A percentile compares a stretch with the other conserved stretches of the same genome.
These are phyloP conservation scores for Ustilago nuda DNA, from an alignment of 1,284 basidiomycete species.

Conservation along the genomic window DNA sequence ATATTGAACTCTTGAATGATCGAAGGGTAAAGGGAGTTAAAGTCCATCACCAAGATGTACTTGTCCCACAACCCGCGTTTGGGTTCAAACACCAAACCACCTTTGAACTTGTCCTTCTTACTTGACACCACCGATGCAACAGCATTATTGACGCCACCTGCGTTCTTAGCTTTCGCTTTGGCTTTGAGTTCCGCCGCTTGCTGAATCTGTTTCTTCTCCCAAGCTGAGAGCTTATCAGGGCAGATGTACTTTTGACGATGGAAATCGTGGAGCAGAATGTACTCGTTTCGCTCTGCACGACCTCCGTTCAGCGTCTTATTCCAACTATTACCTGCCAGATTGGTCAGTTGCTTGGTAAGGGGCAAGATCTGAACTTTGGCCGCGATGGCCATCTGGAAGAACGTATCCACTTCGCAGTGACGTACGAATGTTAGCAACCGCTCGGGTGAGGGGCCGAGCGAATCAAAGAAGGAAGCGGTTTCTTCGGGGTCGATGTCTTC, in stretches of 20 bases:
- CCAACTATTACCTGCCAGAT: slow-evolving; percentile 98
- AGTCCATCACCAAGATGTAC: slow-evolving; percentile 98
- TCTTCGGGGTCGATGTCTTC: slow-evolving; percentile 89
- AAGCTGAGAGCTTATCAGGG: slow-evolving; percentile 91
- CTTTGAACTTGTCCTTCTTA: slow-evolving; percentile 92
- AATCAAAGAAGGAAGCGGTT: slow-evolving; percentile 88
- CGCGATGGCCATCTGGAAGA: slow-evolving; percentile 94
- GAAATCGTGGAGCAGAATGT: slow-evolving; percentile 98
- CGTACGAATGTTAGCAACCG: slow-evolving; percentile 86
- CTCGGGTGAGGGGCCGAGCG: slow-evolving; percentile 81
- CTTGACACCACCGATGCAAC: slow-evolving; percentile 67
- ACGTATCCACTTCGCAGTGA: slow-evolving; percentile 92
- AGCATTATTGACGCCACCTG: slow-evolving; percentile 32
- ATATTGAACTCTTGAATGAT: slow-evolving; percentile 99
- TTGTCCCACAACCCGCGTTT: slow-evolving; percentile 97
- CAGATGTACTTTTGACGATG: slow-evolving; percentile 95
- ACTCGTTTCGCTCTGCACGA: slow-evolving; percentile 97
- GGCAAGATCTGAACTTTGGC: slow-evolving; percentile 88
- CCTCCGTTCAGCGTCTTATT: slow-evolving; percentile 73
- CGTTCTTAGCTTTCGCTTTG: slow-evolving; percentile 41
- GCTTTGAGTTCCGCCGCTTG: slow-evolving; percentile 53
- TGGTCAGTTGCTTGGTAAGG: slow-evolving; percentile 92
- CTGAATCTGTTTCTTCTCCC: slow-evolving; percentile 66
- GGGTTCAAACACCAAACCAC: slow-evolving; percentile 96
- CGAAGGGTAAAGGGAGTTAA: slow-evolving; percentile 98